These are phyloP conservation scores for Nothopassalora personata DNA, from an alignment of 2,329 filamentous ascomycete species.

Conservation along the genomic window DNA sequence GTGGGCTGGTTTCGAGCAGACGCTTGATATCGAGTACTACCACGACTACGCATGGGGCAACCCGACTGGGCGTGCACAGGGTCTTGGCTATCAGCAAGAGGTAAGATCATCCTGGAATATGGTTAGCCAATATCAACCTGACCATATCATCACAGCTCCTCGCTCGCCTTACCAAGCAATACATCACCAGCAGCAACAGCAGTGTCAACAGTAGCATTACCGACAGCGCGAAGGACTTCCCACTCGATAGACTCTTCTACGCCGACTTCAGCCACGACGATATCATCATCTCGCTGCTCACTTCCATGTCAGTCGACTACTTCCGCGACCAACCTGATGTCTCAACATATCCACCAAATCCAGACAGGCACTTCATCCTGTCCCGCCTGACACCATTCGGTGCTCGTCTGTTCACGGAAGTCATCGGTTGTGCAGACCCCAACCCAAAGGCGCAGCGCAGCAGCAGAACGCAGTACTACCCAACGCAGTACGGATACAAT, in stretches of 20 bases:
- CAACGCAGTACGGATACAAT: slow-evolving; percentile 44
- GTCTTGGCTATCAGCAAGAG: slow-evolving; percentile 50
- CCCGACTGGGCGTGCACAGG: slow-evolving; percentile 49
- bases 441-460: slow-evolving; percentile 38
- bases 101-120: not conserved
- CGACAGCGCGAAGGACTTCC: slow-evolving; percentile 43
- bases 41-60: slow-evolving; percentile 40
- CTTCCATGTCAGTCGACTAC: slow-evolving; percentile 52
- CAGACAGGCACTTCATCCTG: slow-evolving; percentile 45
- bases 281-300: slow-evolving; percentile 47
- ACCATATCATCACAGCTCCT: slow-evolving; percentile 33
- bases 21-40: slow-evolving; percentile 50
- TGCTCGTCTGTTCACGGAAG: slow-evolving; percentile 51
- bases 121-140: not conserved
- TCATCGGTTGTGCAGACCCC: slow-evolving; percentile 46
- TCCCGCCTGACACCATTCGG: slow-evolving; percentile 52
- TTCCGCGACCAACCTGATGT: slow-evolving; percentile 46
- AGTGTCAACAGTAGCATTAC: slow-evolving; percentile 49
- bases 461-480: slow-evolving; percentile 40
- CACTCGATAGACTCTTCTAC: slow-evolving; percentile 46
- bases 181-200: slow-evolving; percentile 45
- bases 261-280: slow-evolving; percentile 52
- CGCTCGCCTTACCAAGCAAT: slow-evolving; percentile 44
- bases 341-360: slow-evolving; percentile 39
- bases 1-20: slow-evolving; percentile 52